Percentiles rank a stretch among this genome's conserved stretches.
phyloP scores from a whole-genome alignment of 2,329 filamentous ascomycete genomes.

The Leptographium flavum region DNA sequence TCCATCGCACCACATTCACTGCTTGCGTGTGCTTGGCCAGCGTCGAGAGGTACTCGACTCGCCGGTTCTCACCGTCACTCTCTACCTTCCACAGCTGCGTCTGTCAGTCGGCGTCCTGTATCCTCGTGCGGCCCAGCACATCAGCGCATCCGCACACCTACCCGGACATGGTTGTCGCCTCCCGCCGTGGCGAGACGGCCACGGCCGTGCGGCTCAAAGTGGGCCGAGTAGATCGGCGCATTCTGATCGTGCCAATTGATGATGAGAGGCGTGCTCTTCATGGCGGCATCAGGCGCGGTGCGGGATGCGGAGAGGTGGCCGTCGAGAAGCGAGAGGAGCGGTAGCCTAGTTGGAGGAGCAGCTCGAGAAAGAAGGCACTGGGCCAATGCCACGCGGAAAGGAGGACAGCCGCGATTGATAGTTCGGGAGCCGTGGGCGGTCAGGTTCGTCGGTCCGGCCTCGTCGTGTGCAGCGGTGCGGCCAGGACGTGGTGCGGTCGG shows the following conservation, averaged over 20 bases:
- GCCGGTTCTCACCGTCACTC: slow-evolving; percentile 68
- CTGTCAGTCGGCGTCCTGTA: no score
- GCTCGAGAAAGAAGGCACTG: background rate
- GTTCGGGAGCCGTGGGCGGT: no score
- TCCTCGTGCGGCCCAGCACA: background rate
- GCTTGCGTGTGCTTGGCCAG: slow-evolving; percentile 90
- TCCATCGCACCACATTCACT: slow-evolving; percentile 95
- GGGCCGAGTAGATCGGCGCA: slow-evolving; percentile 89
- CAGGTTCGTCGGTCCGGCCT: no score
- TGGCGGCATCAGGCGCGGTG: slow-evolving; percentile 30
- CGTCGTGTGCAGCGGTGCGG: no score
- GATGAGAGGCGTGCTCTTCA: slow-evolving; percentile 94
- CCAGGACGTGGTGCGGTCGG: no score
- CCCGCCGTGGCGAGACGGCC: slow-evolving; percentile 85
- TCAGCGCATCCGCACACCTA: slow-evolving; percentile 30
- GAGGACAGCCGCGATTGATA: no score
- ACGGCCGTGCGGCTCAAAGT: slow-evolving; percentile 88
- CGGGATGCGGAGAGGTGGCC: background rate
- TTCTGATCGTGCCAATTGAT: slow-evolving; percentile 99
- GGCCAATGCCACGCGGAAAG: no score
- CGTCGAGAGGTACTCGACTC: slow-evolving; percentile 82
- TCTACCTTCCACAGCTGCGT: slow-evolving; percentile 81
- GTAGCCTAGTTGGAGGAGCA: no score
- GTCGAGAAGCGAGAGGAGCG: no score
- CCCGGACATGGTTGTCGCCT: slow-evolving; percentile 91